Conservation (phyloP, 2,329 filamentous ascomycete genomes). For the Trichoderma guizhouense region DNA sequence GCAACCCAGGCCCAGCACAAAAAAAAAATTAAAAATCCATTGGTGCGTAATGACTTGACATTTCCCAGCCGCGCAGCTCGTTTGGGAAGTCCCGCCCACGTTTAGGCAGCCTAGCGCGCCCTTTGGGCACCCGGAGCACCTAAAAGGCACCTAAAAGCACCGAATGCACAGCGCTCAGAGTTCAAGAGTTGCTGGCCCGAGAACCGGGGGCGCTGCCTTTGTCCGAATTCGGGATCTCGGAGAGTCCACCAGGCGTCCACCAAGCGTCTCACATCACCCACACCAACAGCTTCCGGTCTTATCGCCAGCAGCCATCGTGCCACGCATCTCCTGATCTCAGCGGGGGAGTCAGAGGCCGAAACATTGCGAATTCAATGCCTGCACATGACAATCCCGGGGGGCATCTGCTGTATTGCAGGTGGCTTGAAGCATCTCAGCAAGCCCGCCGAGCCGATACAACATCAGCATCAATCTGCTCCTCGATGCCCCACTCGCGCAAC, state of each 20-base stretch:
- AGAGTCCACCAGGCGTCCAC: neutral
- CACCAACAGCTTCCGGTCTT: neutral
- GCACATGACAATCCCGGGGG: neutral
- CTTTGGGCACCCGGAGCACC: neutral
- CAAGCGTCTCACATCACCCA: neutral
- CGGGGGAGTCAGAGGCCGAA: neutral
- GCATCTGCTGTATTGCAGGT: neutral
- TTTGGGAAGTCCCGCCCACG: slow-evolving; percentile 9
- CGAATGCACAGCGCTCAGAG: neutral
- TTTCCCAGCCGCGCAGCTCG: neutral
- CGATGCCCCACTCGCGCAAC: neutral
- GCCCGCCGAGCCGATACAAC: neutral
- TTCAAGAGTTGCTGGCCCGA: neutral
- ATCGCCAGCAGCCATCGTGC: neutral
- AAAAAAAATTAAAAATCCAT: slow-evolving; percentile 4
- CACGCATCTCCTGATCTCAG: slow-evolving; percentile 15
- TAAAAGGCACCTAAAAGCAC: neutral
- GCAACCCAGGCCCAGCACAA: too few species aligned
- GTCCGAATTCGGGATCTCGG: slow-evolving; percentile 18
- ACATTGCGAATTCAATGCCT: neutral
- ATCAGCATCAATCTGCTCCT: neutral
- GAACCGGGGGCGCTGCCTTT: neutral
- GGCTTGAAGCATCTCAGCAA: neutral
- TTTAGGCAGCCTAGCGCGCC: slow-evolving; percentile 3
- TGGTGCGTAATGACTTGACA: slow-evolving; percentile 1